phyloP scores from a whole-genome alignment of 1,139 yeast species.

The Hansenula anomala region DNA sequence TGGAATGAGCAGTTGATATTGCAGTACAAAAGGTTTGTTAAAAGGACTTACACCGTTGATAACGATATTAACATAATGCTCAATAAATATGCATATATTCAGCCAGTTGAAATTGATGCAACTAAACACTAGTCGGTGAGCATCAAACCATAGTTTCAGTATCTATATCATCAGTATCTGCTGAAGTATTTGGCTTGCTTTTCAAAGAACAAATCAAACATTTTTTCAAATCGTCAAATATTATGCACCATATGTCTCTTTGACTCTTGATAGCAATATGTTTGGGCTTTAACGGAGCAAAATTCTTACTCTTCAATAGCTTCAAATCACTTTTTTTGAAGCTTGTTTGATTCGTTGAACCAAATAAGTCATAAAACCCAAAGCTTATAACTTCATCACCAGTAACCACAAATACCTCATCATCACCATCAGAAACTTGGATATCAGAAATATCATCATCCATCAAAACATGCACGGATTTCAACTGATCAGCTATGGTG shows the following conservation, averaged over 20 bases:
- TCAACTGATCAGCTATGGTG: background rate
- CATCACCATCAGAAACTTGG: slow-evolving; percentile 8
- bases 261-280: slow-evolving; percentile 27
- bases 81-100: slow-evolving; percentile 14
- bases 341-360: no score
- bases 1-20: no score
- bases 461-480: slow-evolving; percentile 1
- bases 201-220: slow-evolving; percentile 31
- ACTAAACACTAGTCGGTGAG: background rate
- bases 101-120: slow-evolving; percentile 4
- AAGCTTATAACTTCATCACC: background rate
- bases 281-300: slow-evolving; percentile 17
- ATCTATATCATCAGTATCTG: background rate
- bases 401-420: slow-evolving; percentile 4
- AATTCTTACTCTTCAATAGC: background rate
- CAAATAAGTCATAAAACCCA: no score
- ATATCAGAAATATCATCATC: background rate
- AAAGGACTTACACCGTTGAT: slow-evolving; percentile 15
- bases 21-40: slow-evolving; percentile 20
- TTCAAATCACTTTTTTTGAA: background rate
- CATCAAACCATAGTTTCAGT: slow-evolving; percentile 5
- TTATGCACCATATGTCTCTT: slow-evolving; percentile 34
- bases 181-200: background rate
- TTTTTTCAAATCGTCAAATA: slow-evolving; percentile 35
- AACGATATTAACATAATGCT: slow-evolving; percentile 10